Percentiles rank a stretch among this genome's conserved stretches.
Conservation (phyloP, 2,329 filamentous ascomycete genomes). For the Rasamsonia emersonii region DNA sequence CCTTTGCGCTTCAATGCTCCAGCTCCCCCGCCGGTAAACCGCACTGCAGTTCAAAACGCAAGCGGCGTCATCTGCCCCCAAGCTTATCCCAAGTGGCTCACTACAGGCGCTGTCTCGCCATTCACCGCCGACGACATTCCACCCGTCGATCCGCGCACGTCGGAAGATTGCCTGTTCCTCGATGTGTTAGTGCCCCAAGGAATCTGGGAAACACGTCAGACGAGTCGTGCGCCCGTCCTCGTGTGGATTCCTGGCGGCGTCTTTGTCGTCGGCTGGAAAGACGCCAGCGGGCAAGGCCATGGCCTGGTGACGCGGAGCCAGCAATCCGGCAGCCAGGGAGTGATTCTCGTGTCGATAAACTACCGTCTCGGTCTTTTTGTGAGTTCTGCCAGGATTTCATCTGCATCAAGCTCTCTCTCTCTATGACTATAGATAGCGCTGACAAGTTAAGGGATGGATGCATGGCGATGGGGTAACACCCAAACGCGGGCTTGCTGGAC, state of each 20-base stretch:
- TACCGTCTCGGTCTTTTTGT: slow-evolving; percentile 22
- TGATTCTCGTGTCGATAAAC: slow-evolving; percentile 42
- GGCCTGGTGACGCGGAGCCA: slow-evolving; percentile 35
- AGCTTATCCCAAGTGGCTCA: slow-evolving; percentile 20
- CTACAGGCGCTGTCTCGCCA: slow-evolving; percentile 18
- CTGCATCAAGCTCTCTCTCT: background rate
- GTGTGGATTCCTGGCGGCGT: slow-evolving; percentile 42
- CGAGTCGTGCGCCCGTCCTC: slow-evolving; percentile 20
- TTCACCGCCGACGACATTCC: slow-evolving; percentile 38
- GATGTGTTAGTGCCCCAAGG: slow-evolving; percentile 21
- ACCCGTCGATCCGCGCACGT: slow-evolving; percentile 32
- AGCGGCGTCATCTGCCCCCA: slow-evolving; percentile 13
- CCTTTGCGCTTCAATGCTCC: slow-evolving; percentile 22
- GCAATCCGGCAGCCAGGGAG: slow-evolving; percentile 25
- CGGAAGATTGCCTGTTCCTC: slow-evolving; percentile 25
- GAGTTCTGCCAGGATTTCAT: slow-evolving; percentile 5
- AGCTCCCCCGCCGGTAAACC: slow-evolving; percentile 10
- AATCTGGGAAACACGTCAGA: slow-evolving; percentile 12
- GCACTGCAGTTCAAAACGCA: slow-evolving; percentile 15
- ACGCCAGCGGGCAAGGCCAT: slow-evolving; percentile 25
- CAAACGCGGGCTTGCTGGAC: slow-evolving; percentile 45
- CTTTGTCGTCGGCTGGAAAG: slow-evolving; percentile 30
- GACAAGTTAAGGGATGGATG: slow-evolving; percentile 31
- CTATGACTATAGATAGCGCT: background rate
- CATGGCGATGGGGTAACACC: slow-evolving; percentile 30